A percentile compares a stretch with the other conserved stretches of the same genome.
These are phyloP conservation scores for Kurtzmaniella quercitrusa DNA, from an alignment of 1,139 yeast species.

Conservation along the genomic window DNA sequence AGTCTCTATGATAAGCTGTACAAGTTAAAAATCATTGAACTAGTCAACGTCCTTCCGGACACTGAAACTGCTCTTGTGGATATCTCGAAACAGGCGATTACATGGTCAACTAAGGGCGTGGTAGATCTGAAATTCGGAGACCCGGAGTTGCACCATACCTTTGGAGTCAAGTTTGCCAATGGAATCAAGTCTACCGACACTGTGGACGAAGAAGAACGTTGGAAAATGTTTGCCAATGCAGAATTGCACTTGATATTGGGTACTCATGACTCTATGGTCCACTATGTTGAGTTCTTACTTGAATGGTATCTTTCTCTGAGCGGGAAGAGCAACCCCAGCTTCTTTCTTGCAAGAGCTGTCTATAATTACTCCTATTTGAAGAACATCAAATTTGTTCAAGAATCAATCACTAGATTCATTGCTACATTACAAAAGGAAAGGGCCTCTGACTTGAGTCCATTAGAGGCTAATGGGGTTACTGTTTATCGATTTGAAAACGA, in stretches of 20 bases:
- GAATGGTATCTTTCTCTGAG: slow-evolving; percentile 43
- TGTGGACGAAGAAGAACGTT: slow-evolving; percentile 23
- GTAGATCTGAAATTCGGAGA: slow-evolving; percentile 60
- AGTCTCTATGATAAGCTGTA: slow-evolving; percentile 28
- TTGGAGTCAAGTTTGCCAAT: slow-evolving; percentile 61
- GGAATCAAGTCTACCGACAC: slow-evolving; percentile 9
- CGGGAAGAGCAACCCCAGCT: slow-evolving; percentile 37
- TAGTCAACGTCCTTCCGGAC: slow-evolving; percentile 45
- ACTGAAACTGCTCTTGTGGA: slow-evolving; percentile 65
- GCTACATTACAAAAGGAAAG: slow-evolving; percentile 18
- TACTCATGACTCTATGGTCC: slow-evolving; percentile 52
- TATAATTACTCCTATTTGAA: slow-evolving; percentile 64
- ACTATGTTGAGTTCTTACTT: slow-evolving; percentile 51
- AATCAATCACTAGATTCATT: slow-evolving; percentile 38
- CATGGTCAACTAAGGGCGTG: slow-evolving; percentile 57
- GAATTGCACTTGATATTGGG: slow-evolving; percentile 67
- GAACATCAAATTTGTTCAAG: slow-evolving; percentile 56
- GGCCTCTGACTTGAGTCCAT: slow-evolving; percentile 6
- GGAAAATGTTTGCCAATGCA: slow-evolving; percentile 36
- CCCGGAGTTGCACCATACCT: slow-evolving; percentile 64
- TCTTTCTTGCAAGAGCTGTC: slow-evolving; percentile 58
- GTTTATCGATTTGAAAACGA: slow-evolving; percentile 19
- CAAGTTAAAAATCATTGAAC: slow-evolving; percentile 34
- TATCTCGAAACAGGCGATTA: slow-evolving; percentile 57
- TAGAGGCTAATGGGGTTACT: slow-evolving; percentile 13